Conservation (phyloP, 2,329 filamentous ascomycete species). For the Cyclaneusma minus region DNA sequence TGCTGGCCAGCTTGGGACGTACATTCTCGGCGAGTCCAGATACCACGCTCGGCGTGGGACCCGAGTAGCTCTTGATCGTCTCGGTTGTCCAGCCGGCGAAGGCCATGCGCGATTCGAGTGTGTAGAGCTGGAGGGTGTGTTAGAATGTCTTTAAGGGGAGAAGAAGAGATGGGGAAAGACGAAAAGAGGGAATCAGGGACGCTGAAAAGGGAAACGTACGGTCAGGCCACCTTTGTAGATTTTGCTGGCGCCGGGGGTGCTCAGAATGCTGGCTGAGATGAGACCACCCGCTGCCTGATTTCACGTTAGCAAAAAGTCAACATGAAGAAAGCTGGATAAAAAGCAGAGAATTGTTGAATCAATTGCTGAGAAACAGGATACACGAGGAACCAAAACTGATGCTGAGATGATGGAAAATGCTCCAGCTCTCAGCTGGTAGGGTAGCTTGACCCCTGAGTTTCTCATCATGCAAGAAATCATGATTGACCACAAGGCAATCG, state of each 20-base stretch:
- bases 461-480: no score
- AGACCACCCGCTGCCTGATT: slow-evolving; percentile 43
- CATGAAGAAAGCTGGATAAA: no score
- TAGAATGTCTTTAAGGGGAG: neutral
- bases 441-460: no score
- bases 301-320: neutral
- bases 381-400: no score
- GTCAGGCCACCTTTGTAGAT: slow-evolving; percentile 49
- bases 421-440: no score
- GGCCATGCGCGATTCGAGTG: slow-evolving; percentile 37
- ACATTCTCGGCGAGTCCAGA: slow-evolving; percentile 38
- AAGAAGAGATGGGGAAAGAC: neutral
- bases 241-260: slow-evolving; percentile 38
- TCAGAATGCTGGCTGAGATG: slow-evolving; percentile 41
- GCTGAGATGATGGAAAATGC: no score
- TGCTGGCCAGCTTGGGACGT: slow-evolving; percentile 34
- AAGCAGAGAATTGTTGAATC: no score
- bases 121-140: slow-evolving; percentile 37
- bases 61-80: slow-evolving; percentile 34
- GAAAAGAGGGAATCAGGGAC: neutral
- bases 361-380: no score
- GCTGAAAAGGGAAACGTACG: slow-evolving; percentile 11
- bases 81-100: slow-evolving; percentile 45
- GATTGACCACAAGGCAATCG: no score
- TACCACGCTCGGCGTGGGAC: slow-evolving; percentile 42